These are phyloP conservation scores for Eucalyptus globulus DNA, from an alignment of 345 rosid genomes.

Conservation along the genomic window DNA sequence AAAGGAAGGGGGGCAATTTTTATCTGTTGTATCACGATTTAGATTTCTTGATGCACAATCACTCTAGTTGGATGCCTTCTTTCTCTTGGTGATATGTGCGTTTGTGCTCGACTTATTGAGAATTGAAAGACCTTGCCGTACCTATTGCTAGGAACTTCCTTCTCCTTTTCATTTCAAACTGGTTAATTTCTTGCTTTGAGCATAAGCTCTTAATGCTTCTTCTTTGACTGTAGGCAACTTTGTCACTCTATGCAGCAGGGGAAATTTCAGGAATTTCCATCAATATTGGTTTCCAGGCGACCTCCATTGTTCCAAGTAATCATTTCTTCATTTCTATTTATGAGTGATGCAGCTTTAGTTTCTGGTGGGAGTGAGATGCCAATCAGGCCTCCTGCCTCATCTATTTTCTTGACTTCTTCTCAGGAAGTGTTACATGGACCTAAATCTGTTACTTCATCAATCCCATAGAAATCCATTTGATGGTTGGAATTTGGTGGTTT, in stretches of 20 bases:
- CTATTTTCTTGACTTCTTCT: not conserved
- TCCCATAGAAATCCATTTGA: not conserved
- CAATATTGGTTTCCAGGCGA: conserved; percentile 88
- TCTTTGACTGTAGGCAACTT: conserved; percentile 51
- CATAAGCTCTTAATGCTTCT: not conserved
- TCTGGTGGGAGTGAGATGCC: not conserved
- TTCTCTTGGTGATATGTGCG: not conserved
- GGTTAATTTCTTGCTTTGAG: not conserved
- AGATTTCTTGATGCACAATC: not conserved
- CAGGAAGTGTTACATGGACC: not conserved
- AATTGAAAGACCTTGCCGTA: not conserved
- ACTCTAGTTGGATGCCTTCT: not conserved
- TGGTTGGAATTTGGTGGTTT: not conserved
- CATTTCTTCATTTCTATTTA: not conserved
- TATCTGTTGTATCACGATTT: not conserved
- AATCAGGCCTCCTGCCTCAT: not conserved
- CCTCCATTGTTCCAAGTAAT: conserved; percentile 86
- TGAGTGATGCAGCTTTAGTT: not conserved
- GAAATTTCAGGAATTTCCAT: conserved; percentile 80
- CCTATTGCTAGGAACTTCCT: not conserved
- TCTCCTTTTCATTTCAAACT: not conserved
- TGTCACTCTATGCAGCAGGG: conserved; percentile 70
- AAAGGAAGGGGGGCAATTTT: accelerated
- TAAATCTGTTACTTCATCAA: not conserved
- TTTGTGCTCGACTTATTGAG: not conserved